Evolutionary conservation across 2,329 filamentous ascomycete species (phyloP), one percentile per base, ranked within the genome.

Genomic region (Pestalotiopsis fici): DNA sequence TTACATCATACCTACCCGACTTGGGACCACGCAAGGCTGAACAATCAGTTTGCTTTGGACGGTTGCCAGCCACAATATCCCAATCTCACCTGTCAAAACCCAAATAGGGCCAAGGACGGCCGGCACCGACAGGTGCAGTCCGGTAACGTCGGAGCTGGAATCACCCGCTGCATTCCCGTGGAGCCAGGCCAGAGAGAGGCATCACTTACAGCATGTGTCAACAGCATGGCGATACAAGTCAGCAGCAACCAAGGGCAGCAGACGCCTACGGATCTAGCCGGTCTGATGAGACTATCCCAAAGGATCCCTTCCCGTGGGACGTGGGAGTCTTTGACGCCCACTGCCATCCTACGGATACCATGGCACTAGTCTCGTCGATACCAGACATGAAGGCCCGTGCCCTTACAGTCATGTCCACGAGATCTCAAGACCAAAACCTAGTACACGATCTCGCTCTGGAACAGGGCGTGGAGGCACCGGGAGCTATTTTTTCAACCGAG

Each of bases 341-440:
- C 81, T 95, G 93, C 78, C 93, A 96, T 76, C 93, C 93, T 3
- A 95, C 93, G 31, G 93, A 95, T 78, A 93, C 90, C 23, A 90
- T 94, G 86, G 79, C 84, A 55, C 88, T 85, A 21, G 79, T 92
- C 61, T 71, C 82, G 12, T 78, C 77, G 13, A 89, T 95, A 54
- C 81, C 87, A 12, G 72, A 72, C 12, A 95, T 95, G 92, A 87
- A 87, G 69, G 85, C 91, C 25, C 84, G 87, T 27, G 83, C 83
- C 12, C 80, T 96, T 62, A 91, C 91, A 2, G 85, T 94, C 69
- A 95, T 96, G 93, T 88, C 91, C 35, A 95, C 93, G 1, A 86
- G 93, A 65, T 85, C 85, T 0, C 87, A 94, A 75, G 93, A 96
- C 76, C 93, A 95, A 78, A 81, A 89, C 12, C 88, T 95, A 43